Base-by-base conservation (phyloP, 371 early-diverging fungal genomes). In the Apophysomyces ossiformis region DNA sequence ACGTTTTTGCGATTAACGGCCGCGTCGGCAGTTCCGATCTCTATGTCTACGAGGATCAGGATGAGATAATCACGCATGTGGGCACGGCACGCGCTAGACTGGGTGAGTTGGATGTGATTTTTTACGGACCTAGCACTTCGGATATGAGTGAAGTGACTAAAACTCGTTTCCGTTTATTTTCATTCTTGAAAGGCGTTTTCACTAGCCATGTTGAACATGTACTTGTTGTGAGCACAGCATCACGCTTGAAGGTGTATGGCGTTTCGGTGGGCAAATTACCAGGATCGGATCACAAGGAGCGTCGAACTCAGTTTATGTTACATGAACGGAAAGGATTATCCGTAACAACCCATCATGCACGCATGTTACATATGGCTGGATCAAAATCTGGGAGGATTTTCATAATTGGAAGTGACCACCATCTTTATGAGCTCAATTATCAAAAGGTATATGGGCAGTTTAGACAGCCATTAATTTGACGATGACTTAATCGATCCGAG, bases 1-100 rank as follows among this genome's bases (percentile, higher is more conserved):
- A 45, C 0, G 13, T 12, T 45, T 45, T 13, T 45, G 16, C 16
- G 13, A 6, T 18, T 45, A 13, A 45, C 13, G 13, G 43, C 7
- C 6, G 13, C 46, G 1, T n/a, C 21, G 13, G 1, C 41, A 86
- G 87, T 7, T 73, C 81, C 5, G 85, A 91, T 58, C 85, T 89
- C 65, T 86, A 87, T 63, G 74, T 85, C 16, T 94, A 87, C 66
- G 93, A 92, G 56, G 94, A 93, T 54, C 92, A 92, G 74, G 94
- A 94, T 58, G 94, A 95, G 69, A 76, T 93, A 60, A 94, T 96
- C 57, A 82, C 87, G 39, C 86, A 85, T 58, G 94, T 94, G 8
- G 93, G 85, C 6, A 76, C 94, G 21, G 93, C 91, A 1, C 85
- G 81, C 61, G 93, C 95, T 11, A 74, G 83, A 47, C 73, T 75